A percentile compares a stretch with the other conserved stretches of the same genome.
phyloP scores from a whole-genome alignment of 768 basidiomycete genomes.

The Plicaturopsis crispa region DNA sequence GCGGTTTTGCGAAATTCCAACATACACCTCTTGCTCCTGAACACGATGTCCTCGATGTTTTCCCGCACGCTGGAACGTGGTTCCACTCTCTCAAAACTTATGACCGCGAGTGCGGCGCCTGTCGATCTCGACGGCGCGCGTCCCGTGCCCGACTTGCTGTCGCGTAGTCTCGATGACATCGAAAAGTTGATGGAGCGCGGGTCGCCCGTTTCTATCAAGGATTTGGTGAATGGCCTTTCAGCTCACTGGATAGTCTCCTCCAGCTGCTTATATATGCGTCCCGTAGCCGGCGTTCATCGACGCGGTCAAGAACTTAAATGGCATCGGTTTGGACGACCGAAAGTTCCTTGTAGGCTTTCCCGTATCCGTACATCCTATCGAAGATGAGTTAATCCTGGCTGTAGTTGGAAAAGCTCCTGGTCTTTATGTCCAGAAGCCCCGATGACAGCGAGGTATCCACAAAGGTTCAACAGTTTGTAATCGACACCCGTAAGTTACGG shows the following conservation, averaged over 20 bases:
- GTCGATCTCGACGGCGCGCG: conserved; percentile 27
- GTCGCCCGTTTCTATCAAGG: conserved; percentile 13
- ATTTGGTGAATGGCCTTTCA: conserved; percentile 18
- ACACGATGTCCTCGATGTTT: too few species aligned
- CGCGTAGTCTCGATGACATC: conserved; percentile 20
- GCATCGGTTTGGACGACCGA: conserved; percentile 49
- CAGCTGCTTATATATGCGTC: background rate
- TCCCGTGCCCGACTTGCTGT: conserved; percentile 13
- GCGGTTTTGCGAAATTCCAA: too few species aligned
- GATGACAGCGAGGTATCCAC: conserved; percentile 20
- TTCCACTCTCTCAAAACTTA: too few species aligned
- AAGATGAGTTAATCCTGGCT: too few species aligned
- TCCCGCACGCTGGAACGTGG: too few species aligned
- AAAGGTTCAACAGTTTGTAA: conserved; percentile 40
- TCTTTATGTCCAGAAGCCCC: conserved; percentile 48
- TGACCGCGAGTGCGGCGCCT: background rate
- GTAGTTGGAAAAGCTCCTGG: conserved; percentile 58
- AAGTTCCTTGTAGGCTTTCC: conserved; percentile 50
- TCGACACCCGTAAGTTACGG: conserved; percentile 46
- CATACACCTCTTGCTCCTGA: too few species aligned
- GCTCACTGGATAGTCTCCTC: background rate
- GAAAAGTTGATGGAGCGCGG: conserved; percentile 20
- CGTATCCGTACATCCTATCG: too few species aligned
- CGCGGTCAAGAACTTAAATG: conserved; percentile 32
- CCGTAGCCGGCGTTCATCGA: conserved; percentile 47